Evolutionary conservation across 108 stramenopile genomes (phyloP).

Genomic region (Cyclotella baltica): DNA sequence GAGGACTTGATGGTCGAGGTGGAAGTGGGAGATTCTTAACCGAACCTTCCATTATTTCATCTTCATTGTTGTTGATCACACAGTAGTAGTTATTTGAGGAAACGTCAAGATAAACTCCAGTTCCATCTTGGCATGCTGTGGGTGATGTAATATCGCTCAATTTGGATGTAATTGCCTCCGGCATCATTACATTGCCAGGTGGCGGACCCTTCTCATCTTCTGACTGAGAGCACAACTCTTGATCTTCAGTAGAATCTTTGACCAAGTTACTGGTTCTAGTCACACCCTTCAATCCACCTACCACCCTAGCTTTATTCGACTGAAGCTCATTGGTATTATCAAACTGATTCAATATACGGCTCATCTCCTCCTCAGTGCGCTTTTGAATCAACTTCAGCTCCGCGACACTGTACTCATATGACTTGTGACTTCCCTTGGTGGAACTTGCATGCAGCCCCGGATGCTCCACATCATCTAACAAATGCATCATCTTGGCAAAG

Average conservation of each 20-base stretch:
- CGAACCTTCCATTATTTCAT: slow-evolving; percentile 3
- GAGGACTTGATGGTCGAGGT: slow-evolving; percentile 8
- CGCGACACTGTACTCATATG: slow-evolving; percentile 18
- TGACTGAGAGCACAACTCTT: neutral
- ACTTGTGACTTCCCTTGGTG: slow-evolving; percentile 11
- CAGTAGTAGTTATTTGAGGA: neutral
- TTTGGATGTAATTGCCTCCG: slow-evolving; percentile 26
- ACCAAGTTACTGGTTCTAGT: neutral
- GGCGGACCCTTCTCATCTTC: slow-evolving; percentile 4
- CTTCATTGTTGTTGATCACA: slow-evolving; percentile 14
- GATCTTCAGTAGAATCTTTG: slow-evolving; percentile 16
- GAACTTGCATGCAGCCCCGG: slow-evolving; percentile 9
- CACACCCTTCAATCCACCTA: neutral
- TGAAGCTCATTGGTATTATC: slow-evolving; percentile 3
- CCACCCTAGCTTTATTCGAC: neutral
- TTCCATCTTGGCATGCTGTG: slow-evolving; percentile 22
- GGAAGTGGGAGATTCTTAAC: neutral
- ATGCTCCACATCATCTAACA: slow-evolving; percentile 25
- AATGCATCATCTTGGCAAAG: slow-evolving; percentile 27
- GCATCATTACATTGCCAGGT: slow-evolving; percentile 16
- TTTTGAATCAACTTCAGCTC: slow-evolving; percentile 32
- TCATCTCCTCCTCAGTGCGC: slow-evolving; percentile 33
- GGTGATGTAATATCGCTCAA: slow-evolving; percentile 41
- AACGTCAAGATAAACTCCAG: slow-evolving; percentile 14
- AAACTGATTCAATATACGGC: slow-evolving; percentile 17